Evolutionary conservation across 257 asterid species (phyloP).

Genomic region (Jaltomata sinuosa): DNA sequence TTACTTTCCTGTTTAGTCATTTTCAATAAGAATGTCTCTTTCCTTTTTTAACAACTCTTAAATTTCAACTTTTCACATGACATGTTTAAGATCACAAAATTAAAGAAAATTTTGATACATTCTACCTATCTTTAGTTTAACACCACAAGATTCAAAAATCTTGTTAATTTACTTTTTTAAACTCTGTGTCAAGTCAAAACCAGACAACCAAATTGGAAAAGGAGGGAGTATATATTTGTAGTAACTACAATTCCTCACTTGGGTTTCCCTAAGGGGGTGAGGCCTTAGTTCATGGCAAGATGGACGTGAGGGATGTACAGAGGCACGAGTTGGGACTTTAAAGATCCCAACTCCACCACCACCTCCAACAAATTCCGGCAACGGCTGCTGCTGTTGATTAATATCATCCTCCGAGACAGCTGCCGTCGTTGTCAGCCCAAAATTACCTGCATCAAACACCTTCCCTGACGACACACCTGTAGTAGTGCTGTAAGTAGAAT

Average conservation of each 20-base stretch:
- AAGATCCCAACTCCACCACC: conserved; percentile 55
- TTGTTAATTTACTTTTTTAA: no score
- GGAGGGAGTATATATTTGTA: background rate
- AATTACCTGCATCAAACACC: background rate
- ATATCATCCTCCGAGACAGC: background rate
- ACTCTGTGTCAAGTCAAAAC: no score
- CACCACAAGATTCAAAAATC: no score
- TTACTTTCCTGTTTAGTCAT: no score
- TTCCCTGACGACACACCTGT: background rate
- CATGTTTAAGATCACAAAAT: no score
- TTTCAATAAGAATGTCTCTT: no score
- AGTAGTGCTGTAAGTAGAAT: background rate
- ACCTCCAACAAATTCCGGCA: conserved; percentile 48
- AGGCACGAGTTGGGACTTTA: conserved; percentile 45
- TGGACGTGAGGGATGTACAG: conserved; percentile 52
- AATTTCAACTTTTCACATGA: no score
- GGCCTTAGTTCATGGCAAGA: conserved; percentile 59
- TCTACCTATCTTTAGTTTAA: no score
- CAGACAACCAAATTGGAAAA: no score
- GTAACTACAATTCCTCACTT: conserved; percentile 19
- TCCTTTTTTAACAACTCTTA: no score
- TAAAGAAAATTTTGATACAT: no score
- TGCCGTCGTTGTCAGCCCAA: background rate
- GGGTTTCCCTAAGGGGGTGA: conserved; percentile 59
- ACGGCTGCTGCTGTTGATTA: background rate